Evolutionary conservation across 768 basidiomycete species (phyloP).

Genomic region (Lepiota subincarnata): DNA sequence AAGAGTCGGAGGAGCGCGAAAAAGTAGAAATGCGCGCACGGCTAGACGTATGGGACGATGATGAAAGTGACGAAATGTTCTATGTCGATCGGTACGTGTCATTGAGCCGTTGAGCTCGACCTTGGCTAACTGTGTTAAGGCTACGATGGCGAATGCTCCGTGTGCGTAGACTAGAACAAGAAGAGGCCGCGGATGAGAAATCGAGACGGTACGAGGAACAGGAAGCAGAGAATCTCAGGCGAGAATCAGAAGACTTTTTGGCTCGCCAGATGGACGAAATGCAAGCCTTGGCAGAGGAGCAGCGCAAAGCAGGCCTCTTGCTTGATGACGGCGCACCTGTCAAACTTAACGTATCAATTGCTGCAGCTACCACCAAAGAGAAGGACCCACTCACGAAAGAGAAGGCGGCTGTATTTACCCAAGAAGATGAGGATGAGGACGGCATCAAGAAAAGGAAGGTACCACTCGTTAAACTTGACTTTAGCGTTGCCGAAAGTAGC

Average conservation of each 20-base stretch:
- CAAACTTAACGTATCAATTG: slow-evolving; percentile 74
- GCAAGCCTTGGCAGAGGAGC: slow-evolving; percentile 86
- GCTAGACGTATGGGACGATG: slow-evolving; percentile 89
- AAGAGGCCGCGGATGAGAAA: slow-evolving; percentile 81
- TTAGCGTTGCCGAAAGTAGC: slow-evolving; percentile 73
- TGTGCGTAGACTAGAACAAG: slow-evolving; percentile 62
- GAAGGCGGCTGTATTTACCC: slow-evolving; percentile 65
- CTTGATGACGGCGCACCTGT: slow-evolving; percentile 92
- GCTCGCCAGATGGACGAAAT: slow-evolving; percentile 95
- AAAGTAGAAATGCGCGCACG: slow-evolving; percentile 73
- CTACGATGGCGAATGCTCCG: slow-evolving; percentile 82
- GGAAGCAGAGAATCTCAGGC: slow-evolving; percentile 81
- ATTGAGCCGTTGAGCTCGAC: background rate
- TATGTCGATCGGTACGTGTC: slow-evolving; percentile 79
- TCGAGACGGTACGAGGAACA: slow-evolving; percentile 80
- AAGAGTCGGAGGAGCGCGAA: slow-evolving; percentile 78
- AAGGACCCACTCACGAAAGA: slow-evolving; percentile 42
- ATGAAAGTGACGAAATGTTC: slow-evolving; percentile 89
- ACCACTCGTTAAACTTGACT: slow-evolving; percentile 87
- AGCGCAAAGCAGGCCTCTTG: slow-evolving; percentile 85
- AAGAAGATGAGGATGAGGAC: slow-evolving; percentile 87
- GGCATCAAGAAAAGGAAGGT: slow-evolving; percentile 77
- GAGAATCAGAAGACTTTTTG: slow-evolving; percentile 91
- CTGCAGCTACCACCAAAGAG: slow-evolving; percentile 42
- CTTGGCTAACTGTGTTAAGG: slow-evolving; percentile 34